Evolutionary conservation across 208 protist genomes (phyloP).

Genomic region (Novymonas esmeraldas): DNA sequence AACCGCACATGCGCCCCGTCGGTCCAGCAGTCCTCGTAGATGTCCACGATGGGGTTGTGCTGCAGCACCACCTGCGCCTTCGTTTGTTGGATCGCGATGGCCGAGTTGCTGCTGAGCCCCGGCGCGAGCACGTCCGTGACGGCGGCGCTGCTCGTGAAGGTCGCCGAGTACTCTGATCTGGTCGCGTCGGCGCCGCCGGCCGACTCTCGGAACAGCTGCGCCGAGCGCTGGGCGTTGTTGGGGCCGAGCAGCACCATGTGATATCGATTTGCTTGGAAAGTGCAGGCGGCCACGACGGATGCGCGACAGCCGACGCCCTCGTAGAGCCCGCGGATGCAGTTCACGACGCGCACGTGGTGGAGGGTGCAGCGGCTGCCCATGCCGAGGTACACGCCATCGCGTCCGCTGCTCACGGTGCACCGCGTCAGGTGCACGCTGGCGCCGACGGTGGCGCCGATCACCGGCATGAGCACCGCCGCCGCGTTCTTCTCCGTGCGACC

Average conservation of each 20-base stretch:
- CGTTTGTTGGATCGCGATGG: conserved; percentile 18
- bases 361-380: conserved; percentile 47
- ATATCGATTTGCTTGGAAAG: conserved; percentile 57
- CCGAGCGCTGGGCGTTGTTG: conserved; percentile 23
- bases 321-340: conserved; percentile 68
- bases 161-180: neutral
- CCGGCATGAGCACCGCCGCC: conserved; percentile 17
- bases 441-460: conserved; percentile 44
- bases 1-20: conserved; percentile 43
- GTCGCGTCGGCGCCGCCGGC: neutral
- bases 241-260: conserved; percentile 58
- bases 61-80: conserved; percentile 59
- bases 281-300: conserved; percentile 25
- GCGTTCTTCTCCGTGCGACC: conserved; percentile 6
- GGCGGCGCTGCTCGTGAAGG: conserved; percentile 4
- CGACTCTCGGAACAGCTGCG: neutral
- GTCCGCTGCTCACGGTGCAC: conserved; percentile 56
- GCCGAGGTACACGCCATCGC: conserved; percentile 67
- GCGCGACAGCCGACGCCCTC: conserved; percentile 63
- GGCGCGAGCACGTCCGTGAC: conserved; percentile 23
- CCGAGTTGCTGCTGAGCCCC: conserved; percentile 19
- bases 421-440: conserved; percentile 38
- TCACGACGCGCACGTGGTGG: conserved; percentile 29
- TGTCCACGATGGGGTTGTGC: conserved; percentile 67
- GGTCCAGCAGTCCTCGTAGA: conserved; percentile 47